Conservation (phyloP, 2,329 filamentous ascomycete genomes). For the Talaromyces sp. region DNA sequence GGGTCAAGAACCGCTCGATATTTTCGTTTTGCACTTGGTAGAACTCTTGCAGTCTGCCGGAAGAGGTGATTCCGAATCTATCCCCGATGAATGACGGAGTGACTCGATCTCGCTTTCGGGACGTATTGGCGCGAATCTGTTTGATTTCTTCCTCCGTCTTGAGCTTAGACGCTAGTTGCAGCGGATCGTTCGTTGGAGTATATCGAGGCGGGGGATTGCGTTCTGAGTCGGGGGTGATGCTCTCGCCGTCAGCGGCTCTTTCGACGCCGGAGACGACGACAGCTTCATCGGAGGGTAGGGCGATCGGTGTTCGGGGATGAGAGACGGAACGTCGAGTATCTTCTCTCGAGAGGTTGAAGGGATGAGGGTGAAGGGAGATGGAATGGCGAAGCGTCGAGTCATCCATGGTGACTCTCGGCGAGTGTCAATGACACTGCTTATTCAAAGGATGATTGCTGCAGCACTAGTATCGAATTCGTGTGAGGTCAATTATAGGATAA, state of each 20-base stretch:
- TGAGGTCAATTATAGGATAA: neutral
- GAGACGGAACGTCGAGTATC: constrained; percentile 16
- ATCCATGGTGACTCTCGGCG: constrained; percentile 16
- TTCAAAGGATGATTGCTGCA: neutral
- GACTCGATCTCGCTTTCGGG: constrained; percentile 66
- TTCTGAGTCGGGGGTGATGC: constrained; percentile 45
- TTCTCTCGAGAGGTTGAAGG: constrained; percentile 21
- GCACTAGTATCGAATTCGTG: neutral
- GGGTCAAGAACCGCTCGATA: constrained; percentile 87
- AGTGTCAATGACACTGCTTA: neutral
- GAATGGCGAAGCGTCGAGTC: constrained; percentile 22
- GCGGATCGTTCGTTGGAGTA: constrained; percentile 71
- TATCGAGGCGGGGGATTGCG: constrained; percentile 54
- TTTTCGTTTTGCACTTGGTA: constrained; percentile 91
- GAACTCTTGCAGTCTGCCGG: constrained; percentile 69
- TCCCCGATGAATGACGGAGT: constrained; percentile 30
- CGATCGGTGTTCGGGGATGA: neutral
- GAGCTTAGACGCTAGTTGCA: constrained; percentile 71
- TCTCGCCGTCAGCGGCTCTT: constrained; percentile 26
- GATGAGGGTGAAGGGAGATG: constrained; percentile 24
- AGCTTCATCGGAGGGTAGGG: constrained; percentile 30
- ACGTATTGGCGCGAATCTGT: constrained; percentile 75
- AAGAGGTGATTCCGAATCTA: constrained; percentile 22
- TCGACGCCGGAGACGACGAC: constrained; percentile 44
- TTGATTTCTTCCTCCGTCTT: constrained; percentile 77